Conservation (phyloP, 306 rosid species). For the Cucumis hystrix region DNA sequence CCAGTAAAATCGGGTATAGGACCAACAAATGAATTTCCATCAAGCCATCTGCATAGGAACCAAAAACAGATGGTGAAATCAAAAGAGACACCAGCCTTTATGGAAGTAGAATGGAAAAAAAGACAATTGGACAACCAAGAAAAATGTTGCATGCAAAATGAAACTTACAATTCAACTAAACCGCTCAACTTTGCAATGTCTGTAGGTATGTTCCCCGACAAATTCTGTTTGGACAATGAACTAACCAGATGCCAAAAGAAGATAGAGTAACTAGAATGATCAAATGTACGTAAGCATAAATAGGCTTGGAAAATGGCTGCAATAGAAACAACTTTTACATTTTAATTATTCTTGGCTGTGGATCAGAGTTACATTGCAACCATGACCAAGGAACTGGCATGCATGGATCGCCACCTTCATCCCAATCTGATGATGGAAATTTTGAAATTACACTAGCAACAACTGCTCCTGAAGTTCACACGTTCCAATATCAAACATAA, state of each 20-base stretch:
- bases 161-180: conserved; percentile 75
- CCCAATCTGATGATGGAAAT: conserved; percentile 57
- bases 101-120: conserved; percentile 11
- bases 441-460: conserved; percentile 45
- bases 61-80: conserved; percentile 4
- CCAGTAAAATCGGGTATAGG: conserved; percentile 76
- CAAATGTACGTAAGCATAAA: background rate
- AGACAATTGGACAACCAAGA: background rate
- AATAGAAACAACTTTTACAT: conserved; percentile 35
- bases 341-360: conserved; percentile 64
- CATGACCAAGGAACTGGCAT: conserved; percentile 96
- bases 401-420: conserved; percentile 97
- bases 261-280: conserved; percentile 21
- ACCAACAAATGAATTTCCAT: conserved; percentile 50
- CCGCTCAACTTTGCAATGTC: conserved; percentile 60
- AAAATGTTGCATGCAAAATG: conserved; percentile 10
- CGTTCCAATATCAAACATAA: conserved; percentile 20
- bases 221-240: conserved; percentile 47
- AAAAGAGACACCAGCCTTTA: background rate
- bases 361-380: conserved; percentile 71
- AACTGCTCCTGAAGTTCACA: conserved; percentile 40
- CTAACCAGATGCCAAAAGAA: conserved; percentile 38
- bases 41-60: conserved; percentile 37
- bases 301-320: conserved; percentile 4
- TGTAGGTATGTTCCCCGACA: conserved; percentile 71